A percentile compares a stretch with the other conserved stretches of the same genome.
Evolutionary conservation across 306 rosid species (phyloP).

Genomic region (Casuarina cunninghamiana): DNA sequence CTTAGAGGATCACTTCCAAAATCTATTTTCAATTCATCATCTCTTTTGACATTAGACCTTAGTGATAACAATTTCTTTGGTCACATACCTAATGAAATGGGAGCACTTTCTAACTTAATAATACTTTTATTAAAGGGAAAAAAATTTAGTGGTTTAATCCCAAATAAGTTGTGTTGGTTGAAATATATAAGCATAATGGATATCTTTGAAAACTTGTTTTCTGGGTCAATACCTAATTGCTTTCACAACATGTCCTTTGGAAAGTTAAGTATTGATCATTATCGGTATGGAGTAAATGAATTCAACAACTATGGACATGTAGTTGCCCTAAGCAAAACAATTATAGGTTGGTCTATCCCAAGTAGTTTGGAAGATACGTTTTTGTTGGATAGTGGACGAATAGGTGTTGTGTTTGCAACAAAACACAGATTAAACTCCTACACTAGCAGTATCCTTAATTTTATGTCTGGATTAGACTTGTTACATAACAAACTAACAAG

Average conservation of each 20-base stretch:
- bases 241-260: constrained; percentile 5
- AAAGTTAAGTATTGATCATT: neutral
- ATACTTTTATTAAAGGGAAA: neutral
- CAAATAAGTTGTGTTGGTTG: neutral
- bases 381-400: neutral
- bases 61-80: constrained; percentile 5
- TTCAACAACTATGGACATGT: neutral
- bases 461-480: constrained; percentile 8
- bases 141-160: constrained; percentile 4
- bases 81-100: neutral
- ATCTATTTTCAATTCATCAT: neutral
- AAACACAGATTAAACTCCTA: neutral
- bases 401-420: neutral
- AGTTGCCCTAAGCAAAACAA: too few relatives aligned
- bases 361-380: too few relatives aligned
- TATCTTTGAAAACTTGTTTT: constrained; percentile 7
- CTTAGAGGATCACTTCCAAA: neutral
- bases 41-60: neutral
- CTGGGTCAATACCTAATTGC: constrained; percentile 15
- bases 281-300: neutral
- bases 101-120: neutral
- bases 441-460: neutral
- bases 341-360: too few relatives aligned
- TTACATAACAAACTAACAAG: constrained; percentile 7
- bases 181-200: neutral